A percentile compares a stretch with the other conserved stretches of the same genome.
Evolutionary conservation across 768 basidiomycete species (phyloP).

Genomic region (Hydnum rufescens): DNA sequence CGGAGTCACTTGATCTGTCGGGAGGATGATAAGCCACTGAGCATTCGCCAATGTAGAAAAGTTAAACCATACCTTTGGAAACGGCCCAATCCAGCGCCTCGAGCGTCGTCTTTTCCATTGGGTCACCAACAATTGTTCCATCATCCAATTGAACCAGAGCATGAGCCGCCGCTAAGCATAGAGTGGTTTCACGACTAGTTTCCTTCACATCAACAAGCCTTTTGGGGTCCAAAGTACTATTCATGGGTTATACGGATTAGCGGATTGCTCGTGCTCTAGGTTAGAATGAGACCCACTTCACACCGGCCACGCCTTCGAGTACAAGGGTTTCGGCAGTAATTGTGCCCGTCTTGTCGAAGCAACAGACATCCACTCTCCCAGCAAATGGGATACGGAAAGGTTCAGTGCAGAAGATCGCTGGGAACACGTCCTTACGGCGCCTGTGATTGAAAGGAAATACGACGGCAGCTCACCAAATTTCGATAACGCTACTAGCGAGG

Average conservation of each 20-base stretch:
- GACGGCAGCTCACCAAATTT: conserved; percentile 51
- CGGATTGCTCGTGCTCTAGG: not conserved
- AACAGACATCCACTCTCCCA: conserved; percentile 92
- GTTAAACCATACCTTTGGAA: conserved; percentile 25
- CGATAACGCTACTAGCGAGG: conserved; percentile 77
- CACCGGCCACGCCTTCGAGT: conserved; percentile 79
- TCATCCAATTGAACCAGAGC: conserved; percentile 89
- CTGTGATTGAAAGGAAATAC: not conserved
- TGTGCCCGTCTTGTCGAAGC: conserved; percentile 98
- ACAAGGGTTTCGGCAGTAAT: conserved; percentile 93
- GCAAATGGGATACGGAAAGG: conserved; percentile 95
- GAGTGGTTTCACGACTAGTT: conserved; percentile 53
- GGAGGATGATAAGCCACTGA: conserved; percentile 3
- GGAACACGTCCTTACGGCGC: not conserved
- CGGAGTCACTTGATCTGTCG: conserved; percentile 41
- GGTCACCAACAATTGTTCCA: conserved; percentile 85
- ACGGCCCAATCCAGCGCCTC: conserved; percentile 82
- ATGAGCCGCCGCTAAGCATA: conserved; percentile 85
- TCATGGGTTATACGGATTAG: not conserved
- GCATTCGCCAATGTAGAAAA: not conserved
- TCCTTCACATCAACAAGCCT: conserved; percentile 66
- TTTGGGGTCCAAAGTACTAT: conserved; percentile 37
- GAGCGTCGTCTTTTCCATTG: conserved; percentile 96
- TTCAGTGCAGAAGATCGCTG: conserved; percentile 97
- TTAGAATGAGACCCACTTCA: conserved; percentile 40